A percentile compares a stretch with the other conserved stretches of the same genome.
phyloP scores from a whole-genome alignment of 2,329 filamentous ascomycete species.

The Ascochyta koolunga region DNA sequence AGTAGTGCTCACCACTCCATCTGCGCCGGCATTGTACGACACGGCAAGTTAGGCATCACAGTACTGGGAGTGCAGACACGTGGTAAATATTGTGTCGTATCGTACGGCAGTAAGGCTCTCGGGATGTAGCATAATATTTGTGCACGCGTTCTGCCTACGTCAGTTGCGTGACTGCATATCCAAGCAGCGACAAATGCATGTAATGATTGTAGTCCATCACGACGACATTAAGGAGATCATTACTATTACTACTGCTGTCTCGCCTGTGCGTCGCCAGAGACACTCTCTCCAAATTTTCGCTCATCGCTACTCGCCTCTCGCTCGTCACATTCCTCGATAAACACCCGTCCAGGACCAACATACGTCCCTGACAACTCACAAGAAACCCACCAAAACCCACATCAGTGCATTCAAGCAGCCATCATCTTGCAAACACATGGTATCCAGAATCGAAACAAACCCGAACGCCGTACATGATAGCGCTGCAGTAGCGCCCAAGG shows the following conservation, averaged over 20 bases:
- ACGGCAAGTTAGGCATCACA: not conserved
- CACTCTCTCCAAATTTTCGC: not conserved
- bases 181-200: not conserved
- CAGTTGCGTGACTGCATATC: not conserved
- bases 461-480: not conserved
- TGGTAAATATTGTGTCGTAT: not conserved
- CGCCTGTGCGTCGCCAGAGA: constrained; percentile 3
- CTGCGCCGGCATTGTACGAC: not conserved
- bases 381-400: not conserved
- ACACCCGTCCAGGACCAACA: not conserved
- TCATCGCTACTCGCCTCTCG: not conserved
- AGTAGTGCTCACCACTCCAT: not conserved
- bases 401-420: constrained; percentile 1
- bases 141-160: not conserved
- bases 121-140: not conserved
- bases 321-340: not conserved
- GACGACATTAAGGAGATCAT: constrained; percentile 6
- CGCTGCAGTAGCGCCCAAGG: not conserved
- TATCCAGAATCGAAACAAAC: constrained; percentile 11
- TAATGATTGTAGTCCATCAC: not conserved
- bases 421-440: constrained; percentile 1
- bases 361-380: not conserved
- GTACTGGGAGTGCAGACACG: not conserved
- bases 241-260: constrained; percentile 13
- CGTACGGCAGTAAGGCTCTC: not conserved